Percentiles rank a stretch among this genome's conserved stretches.
Conservation (phyloP, 306 rosid genomes). For the Vigna mungo region DNA sequence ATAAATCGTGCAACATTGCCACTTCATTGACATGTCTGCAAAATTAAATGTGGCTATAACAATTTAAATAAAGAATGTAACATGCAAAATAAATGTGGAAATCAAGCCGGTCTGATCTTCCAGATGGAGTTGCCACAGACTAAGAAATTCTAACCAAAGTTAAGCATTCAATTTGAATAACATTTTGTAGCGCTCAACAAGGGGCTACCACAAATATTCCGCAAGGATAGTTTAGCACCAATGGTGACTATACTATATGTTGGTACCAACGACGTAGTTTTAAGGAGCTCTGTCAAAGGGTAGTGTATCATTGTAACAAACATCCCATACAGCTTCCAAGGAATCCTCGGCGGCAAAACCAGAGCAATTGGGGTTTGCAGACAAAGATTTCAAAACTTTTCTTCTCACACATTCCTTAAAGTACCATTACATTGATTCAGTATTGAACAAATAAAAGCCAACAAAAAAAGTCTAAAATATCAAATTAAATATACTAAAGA, state of each 20-base stretch:
- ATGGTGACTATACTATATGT: constrained; percentile 9
- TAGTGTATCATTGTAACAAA: constrained; percentile 78
- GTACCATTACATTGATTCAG: constrained; percentile 31
- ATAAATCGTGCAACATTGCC: background rate
- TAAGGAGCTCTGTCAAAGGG: constrained; percentile 92
- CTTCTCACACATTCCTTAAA: constrained; percentile 85
- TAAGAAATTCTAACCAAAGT: background rate
- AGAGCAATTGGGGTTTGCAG: constrained; percentile 61
- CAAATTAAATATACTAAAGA: background rate
- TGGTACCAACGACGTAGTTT: background rate
- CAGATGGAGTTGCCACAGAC: background rate
- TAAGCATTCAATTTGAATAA: constrained; percentile 6
- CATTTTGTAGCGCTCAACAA: background rate
- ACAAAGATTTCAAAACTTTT: constrained; percentile 69
- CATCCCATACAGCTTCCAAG: constrained; percentile 91
- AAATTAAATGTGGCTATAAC: background rate
- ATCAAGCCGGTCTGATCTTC: background rate
- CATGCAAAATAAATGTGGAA: background rate
- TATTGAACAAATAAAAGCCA: background rate
- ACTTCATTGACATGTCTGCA: background rate
- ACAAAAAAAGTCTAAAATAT: constrained; percentile 10
- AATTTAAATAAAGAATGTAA: background rate
- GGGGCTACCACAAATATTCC: constrained; percentile 6
- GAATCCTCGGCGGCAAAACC: constrained; percentile 76
- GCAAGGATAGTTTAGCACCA: constrained; percentile 33